Conservation (phyloP, 2,329 filamentous ascomycete genomes). For the Ophiostoma australiae region DNA sequence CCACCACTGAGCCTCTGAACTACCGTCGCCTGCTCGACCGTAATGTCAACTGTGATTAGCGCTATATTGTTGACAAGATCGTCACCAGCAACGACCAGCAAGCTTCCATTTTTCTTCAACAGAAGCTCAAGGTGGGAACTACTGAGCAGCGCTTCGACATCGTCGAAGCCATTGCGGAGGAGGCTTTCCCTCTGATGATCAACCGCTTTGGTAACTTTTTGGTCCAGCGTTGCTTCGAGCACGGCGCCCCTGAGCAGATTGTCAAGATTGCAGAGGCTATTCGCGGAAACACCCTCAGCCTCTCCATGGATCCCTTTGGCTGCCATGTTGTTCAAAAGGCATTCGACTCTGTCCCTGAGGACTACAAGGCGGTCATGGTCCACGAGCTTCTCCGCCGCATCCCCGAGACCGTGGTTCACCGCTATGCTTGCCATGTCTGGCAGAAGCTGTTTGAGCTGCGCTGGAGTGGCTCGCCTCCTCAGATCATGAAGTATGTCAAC, state of each 20-base stretch:
- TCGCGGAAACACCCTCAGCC: slow-evolving; percentile 82
- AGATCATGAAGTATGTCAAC: slow-evolving; percentile 98
- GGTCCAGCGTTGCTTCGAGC: slow-evolving; percentile 97
- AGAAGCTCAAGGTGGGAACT: slow-evolving; percentile 96
- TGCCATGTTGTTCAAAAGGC: slow-evolving; percentile 98
- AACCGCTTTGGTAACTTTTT: slow-evolving; percentile 99
- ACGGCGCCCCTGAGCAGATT: slow-evolving; percentile 90
- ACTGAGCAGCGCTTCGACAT: slow-evolving; percentile 96
- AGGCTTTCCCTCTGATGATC: slow-evolving; percentile 94
- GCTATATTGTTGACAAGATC: slow-evolving; percentile 99
- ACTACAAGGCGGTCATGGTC: slow-evolving; percentile 99
- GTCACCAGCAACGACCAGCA: slow-evolving; percentile 99
- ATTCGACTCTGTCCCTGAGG: slow-evolving; percentile 94
- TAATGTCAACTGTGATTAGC: slow-evolving; percentile 97
- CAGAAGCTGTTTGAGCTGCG: slow-evolving; percentile 98
- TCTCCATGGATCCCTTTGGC: slow-evolving; percentile 98
- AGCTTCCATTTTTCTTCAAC: slow-evolving; percentile 96
- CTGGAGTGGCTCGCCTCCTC: slow-evolving; percentile 89
- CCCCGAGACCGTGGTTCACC: slow-evolving; percentile 95
- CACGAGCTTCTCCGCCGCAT: slow-evolving; percentile 92
- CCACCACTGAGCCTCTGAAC: slow-evolving; percentile 86
- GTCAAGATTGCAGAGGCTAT: slow-evolving; percentile 92
- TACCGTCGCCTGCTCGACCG: slow-evolving; percentile 92
- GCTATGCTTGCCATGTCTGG: slow-evolving; percentile 98
- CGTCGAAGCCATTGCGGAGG: slow-evolving; percentile 89